These are phyloP conservation scores for Vigna nakashimae DNA, from an alignment of 306 rosid species.

Conservation along the genomic window DNA sequence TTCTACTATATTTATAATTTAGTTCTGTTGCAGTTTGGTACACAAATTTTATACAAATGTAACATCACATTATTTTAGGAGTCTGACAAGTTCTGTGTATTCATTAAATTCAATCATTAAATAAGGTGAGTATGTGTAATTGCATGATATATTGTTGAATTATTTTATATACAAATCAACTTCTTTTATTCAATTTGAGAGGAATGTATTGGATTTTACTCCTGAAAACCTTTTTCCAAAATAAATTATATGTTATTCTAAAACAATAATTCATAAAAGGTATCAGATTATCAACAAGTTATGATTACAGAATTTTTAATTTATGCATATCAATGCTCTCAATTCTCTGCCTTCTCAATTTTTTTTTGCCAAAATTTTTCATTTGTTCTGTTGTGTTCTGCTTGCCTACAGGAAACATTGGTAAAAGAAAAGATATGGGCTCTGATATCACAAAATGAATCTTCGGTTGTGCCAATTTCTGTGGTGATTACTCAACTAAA, in stretches of 20 bases:
- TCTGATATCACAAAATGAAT: slow-evolving; percentile 84
- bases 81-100: not conserved
- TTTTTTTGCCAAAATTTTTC: slow-evolving; percentile 19
- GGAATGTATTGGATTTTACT: too few species aligned
- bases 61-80: slow-evolving; percentile 7
- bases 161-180: not conserved
- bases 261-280: not conserved
- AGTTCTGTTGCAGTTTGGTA: not conserved
- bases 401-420: slow-evolving; percentile 71
- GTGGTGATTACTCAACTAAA: slow-evolving; percentile 60
- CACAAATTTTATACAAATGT: not conserved
- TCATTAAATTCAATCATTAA: slow-evolving; percentile 20
- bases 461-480: slow-evolving; percentile 80
- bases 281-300: not conserved
- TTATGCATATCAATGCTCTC: not conserved
- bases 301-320: not conserved
- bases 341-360: not conserved
- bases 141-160: not conserved
- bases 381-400: slow-evolving; percentile 35
- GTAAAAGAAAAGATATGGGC: slow-evolving; percentile 92
- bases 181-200: too few species aligned
- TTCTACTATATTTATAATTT: not conserved
- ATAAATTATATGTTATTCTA: too few species aligned
- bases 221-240: not conserved
- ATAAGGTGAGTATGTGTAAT: not conserved